Base-by-base conservation (phyloP, 2,329 filamentous ascomycete genomes). In the Fusarium nanum region DNA sequence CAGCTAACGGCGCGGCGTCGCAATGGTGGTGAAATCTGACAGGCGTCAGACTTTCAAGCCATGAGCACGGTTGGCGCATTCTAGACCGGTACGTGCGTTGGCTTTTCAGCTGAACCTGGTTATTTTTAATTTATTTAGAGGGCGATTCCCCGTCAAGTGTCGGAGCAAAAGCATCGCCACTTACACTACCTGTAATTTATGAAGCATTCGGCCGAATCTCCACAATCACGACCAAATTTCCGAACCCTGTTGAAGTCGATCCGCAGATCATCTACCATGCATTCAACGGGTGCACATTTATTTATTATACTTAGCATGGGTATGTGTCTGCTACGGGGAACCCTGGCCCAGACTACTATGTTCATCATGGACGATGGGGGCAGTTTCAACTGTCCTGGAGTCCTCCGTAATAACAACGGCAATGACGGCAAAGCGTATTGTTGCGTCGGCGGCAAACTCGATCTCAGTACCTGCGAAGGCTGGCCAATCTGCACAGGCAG, bases 401-500 rank as follows among this genome's bases (percentile, higher is more conserved):
- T 67, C 9, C 52, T 64, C 13, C 28, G 22, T 3, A 37, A 48
- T 14, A 4, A 23, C 3, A 22, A 55, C 10, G 20, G 13, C 10
- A 20, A 41, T 1, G 16, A 50, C 6, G 16, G 14, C n/a, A 30
- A 49, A 7, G 20, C 16, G 0, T 63, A 67, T 14, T 67, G 64
- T n/a, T 67, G 64, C 40, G 20, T 68, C 6, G 64, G 64, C 3
- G 64, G 52, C 10, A 6, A 44, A 6, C 64, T 67, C 6, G 44
- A 64, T 7, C 42, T 68, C 14, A 67, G 64, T 32, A 64, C 52
- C 1, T 67, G 64, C 18, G 25, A 57, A 20, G 64, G 64, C 4
- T 67, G 64, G 64, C 64, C 63, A 7, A 49, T 67, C 16, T 67
- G 64, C 37, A 67, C 46, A 4, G 64, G 64, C 7, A 41, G 47